phyloP scores from a whole-genome alignment of 192 early-diverging fungal species.

The Entomortierella lignicola region DNA sequence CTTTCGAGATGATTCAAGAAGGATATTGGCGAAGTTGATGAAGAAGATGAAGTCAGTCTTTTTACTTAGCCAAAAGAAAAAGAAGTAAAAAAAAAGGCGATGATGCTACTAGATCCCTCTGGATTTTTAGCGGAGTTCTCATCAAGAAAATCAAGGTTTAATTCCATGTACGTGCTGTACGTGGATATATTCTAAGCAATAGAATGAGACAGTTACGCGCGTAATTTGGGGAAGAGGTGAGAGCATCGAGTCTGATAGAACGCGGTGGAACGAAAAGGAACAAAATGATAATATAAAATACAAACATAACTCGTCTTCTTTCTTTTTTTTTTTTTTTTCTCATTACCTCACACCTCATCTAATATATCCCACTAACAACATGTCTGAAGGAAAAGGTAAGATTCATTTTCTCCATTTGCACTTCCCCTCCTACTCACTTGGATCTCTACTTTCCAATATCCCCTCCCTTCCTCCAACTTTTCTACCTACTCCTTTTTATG shows the following conservation, averaged over 20 bases:
- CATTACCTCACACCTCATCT: constrained; percentile 9
- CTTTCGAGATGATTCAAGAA: too few relatives aligned
- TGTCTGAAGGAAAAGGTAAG: constrained; percentile 59
- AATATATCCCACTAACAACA: constrained; percentile 37
- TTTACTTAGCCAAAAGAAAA: too few relatives aligned
- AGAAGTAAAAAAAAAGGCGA: too few relatives aligned
- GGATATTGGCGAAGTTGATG: too few relatives aligned
- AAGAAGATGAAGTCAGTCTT: too few relatives aligned
- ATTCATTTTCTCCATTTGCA: not conserved
- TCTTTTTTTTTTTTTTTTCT: constrained; percentile 26
- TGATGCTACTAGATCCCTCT: too few relatives aligned
- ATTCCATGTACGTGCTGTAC: not conserved
- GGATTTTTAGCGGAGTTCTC: not conserved
- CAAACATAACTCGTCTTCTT: not conserved
- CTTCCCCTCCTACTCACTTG: not conserved
- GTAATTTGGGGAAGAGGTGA: not conserved
- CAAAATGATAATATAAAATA: constrained; percentile 9
- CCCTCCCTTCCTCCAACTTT: not conserved
- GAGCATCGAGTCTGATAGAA: constrained; percentile 18
- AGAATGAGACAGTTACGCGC: not conserved
- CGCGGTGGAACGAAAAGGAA: constrained; percentile 31
- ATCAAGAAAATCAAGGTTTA: not conserved
- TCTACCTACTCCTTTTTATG: not conserved
- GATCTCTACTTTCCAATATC: too few relatives aligned
- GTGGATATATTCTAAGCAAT: not conserved